Conservation (phyloP, 2,329 filamentous ascomycete genomes). For the Fusarium austroafricanum region DNA sequence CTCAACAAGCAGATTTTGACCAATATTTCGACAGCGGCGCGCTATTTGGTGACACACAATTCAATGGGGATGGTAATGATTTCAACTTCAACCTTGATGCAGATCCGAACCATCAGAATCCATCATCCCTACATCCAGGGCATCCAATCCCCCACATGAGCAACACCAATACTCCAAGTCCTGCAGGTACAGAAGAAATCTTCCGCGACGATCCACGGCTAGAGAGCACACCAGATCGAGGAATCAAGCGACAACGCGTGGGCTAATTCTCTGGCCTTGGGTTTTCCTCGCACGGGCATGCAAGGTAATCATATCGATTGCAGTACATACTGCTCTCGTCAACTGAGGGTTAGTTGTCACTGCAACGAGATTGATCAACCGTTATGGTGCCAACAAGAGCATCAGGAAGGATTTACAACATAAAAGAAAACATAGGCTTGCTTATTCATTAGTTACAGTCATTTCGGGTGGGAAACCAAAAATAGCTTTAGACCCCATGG, state of each 20-base stretch:
- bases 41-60: constrained; percentile 54
- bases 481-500: constrained; percentile 18
- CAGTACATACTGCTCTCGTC: background rate
- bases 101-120: constrained; percentile 43
- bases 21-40: constrained; percentile 62
- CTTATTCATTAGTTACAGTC: constrained; percentile 12
- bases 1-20: constrained; percentile 60
- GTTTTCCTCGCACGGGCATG: background rate
- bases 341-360: background rate
- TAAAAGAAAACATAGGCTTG: background rate
- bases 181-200: constrained; percentile 64
- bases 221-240: constrained; percentile 43
- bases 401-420: background rate
- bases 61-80: constrained; percentile 58
- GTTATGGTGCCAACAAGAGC: background rate
- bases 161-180: constrained; percentile 56
- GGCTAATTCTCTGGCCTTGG: constrained; percentile 37
- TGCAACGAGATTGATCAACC: background rate
- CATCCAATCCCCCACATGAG: constrained; percentile 17
- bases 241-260: constrained; percentile 55
- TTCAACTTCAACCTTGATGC: constrained; percentile 64
- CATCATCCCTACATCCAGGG: constrained; percentile 50
- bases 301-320: constrained; percentile 6
- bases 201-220: constrained; percentile 55
- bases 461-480: background rate